Conservation (phyloP, 2,329 filamentous ascomycete genomes). For the Calonectria pseudoreteaudii region DNA sequence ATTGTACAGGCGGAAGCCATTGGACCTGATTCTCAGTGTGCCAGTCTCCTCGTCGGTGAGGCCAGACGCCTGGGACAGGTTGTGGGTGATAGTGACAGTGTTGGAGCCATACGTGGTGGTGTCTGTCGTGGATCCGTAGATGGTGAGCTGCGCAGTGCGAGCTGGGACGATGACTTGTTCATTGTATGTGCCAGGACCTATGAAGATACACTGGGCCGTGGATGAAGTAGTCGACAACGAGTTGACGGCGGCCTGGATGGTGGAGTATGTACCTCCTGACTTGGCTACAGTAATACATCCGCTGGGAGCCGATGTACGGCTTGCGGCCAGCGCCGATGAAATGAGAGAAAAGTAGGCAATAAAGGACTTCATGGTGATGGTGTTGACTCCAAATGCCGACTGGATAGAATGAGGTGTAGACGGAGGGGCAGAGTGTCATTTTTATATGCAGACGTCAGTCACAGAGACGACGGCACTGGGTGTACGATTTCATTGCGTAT, state of each 20-base stretch:
- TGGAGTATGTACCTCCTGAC: conserved; percentile 49
- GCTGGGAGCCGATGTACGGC: conserved; percentile 54
- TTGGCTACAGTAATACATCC: conserved; percentile 63
- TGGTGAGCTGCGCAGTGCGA: conserved; percentile 64
- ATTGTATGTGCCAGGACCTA: conserved; percentile 71
- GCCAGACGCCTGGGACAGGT: conserved; percentile 55
- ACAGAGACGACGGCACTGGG: too few relatives aligned
- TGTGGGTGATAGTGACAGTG: conserved; percentile 64
- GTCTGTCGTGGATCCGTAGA: conserved; percentile 67
- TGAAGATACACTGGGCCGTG: conserved; percentile 69
- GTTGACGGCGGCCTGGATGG: conserved; percentile 67
- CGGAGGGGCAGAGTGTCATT: not conserved
- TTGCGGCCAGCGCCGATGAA: conserved; percentile 42
- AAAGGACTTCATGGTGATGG: conserved; percentile 34
- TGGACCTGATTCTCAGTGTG: conserved; percentile 55
- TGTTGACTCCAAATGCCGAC: not conserved
- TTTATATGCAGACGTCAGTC: not conserved
- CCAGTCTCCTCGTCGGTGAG: conserved; percentile 65
- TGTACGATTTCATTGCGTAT: not conserved
- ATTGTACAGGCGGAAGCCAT: conserved; percentile 71
- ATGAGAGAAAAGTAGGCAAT: conserved; percentile 27
- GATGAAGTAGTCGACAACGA: conserved; percentile 65
- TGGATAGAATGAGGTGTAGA: not conserved
- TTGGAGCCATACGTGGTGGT: conserved; percentile 64
- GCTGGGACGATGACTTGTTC: conserved; percentile 60